Evolutionary conservation across 768 basidiomycete species (phyloP).

Genomic region (Royoungia palumana): DNA sequence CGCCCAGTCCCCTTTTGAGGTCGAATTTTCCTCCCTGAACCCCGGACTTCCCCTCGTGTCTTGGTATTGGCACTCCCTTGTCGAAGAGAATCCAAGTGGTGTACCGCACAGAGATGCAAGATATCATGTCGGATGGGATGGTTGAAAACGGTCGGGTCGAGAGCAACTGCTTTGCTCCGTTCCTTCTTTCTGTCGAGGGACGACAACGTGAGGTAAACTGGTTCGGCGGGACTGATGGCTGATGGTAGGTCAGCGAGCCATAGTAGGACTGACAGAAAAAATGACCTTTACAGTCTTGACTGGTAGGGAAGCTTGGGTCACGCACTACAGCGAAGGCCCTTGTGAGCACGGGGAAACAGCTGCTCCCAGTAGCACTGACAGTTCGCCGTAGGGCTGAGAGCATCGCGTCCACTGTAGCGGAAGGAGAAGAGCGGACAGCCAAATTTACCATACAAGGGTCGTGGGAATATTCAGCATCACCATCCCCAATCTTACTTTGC

Average conservation of each 20-base stretch:
- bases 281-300: constrained; percentile 15
- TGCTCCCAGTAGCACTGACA: not conserved
- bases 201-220: constrained; percentile 61
- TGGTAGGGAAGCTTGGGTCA: not conserved
- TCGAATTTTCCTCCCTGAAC: constrained; percentile 85
- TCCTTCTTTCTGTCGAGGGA: constrained; percentile 47
- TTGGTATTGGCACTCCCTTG: constrained; percentile 92
- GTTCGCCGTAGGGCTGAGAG: constrained; percentile 15
- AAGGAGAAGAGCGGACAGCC: not conserved
- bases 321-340: constrained; percentile 11
- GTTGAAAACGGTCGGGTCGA: constrained; percentile 81
- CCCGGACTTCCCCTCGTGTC: constrained; percentile 85
- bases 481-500: not conserved
- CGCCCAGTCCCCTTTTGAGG: constrained; percentile 89
- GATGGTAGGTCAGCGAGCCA: constrained; percentile 5
- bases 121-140: constrained; percentile 90
- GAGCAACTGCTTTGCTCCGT: constrained; percentile 49
- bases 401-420: constrained; percentile 6
- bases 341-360: not conserved
- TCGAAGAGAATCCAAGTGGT: constrained; percentile 84
- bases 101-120: constrained; percentile 86
- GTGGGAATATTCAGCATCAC: constrained; percentile 22
- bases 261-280: constrained; percentile 6
- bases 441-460: constrained; percentile 18
- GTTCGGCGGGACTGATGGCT: constrained; percentile 42